Percentiles rank a stretch among this genome's conserved stretches.
Evolutionary conservation across 2,329 filamentous ascomycete genomes (phyloP).

Genomic region (Colletotrichum sp.): DNA sequence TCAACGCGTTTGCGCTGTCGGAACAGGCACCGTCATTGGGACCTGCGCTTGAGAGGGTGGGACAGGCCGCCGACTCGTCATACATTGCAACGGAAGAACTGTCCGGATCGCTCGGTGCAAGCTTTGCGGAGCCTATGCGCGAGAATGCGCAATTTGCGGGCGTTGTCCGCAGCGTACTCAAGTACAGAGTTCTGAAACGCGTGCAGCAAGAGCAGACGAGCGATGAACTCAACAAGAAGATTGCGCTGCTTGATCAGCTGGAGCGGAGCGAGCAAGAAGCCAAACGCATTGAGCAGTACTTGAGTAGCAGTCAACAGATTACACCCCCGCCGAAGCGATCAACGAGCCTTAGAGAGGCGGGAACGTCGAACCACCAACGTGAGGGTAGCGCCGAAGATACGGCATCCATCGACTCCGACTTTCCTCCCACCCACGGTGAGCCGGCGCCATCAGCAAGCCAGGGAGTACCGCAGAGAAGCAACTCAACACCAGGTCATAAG

Average conservation of each 20-base stretch:
- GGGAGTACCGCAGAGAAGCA: slow-evolving; percentile 64
- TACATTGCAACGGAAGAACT: slow-evolving; percentile 96
- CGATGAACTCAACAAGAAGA: slow-evolving; percentile 91
- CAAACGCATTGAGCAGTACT: slow-evolving; percentile 90
- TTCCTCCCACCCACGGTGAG: slow-evolving; percentile 86
- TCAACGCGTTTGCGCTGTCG: slow-evolving; percentile 95
- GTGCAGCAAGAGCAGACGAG: slow-evolving; percentile 98
- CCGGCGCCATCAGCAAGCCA: slow-evolving; percentile 77
- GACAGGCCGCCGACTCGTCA: slow-evolving; percentile 93
- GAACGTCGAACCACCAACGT: slow-evolving; percentile 50
- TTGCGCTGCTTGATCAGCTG: slow-evolving; percentile 80
- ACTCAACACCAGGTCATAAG: slow-evolving; percentile 62
- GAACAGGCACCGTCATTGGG: slow-evolving; percentile 89
- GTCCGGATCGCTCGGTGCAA: slow-evolving; percentile 85
- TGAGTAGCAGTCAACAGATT: slow-evolving; percentile 74
- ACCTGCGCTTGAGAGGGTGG: slow-evolving; percentile 90
- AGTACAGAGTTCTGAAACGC: slow-evolving; percentile 89
- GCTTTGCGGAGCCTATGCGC: slow-evolving; percentile 96
- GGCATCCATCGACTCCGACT: slow-evolving; percentile 93
- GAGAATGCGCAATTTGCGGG: slow-evolving; percentile 97
- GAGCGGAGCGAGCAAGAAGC: slow-evolving; percentile 94
- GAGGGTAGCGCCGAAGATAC: slow-evolving; percentile 74
- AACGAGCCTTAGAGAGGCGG: slow-evolving; percentile 58
- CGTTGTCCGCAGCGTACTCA: slow-evolving; percentile 86
- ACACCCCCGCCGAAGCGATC: slow-evolving; percentile 70